These are phyloP conservation scores for Neocatenulostroma microsporum DNA, from an alignment of 2,329 filamentous ascomycete genomes.

Conservation along the genomic window DNA sequence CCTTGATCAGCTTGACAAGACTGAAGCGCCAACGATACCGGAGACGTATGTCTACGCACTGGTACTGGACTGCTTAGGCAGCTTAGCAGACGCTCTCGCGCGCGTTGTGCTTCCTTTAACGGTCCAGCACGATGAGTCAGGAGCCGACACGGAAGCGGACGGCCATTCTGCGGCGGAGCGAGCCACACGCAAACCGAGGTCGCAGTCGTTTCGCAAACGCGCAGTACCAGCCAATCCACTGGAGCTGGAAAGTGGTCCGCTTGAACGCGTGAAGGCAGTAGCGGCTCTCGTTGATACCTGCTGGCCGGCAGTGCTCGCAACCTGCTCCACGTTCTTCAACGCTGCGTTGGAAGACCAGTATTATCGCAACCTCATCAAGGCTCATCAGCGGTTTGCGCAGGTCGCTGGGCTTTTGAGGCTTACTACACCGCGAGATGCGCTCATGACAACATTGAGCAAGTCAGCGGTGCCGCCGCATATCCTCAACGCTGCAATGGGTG, in stretches of 20 bases:
- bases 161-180: slow-evolving; percentile 28
- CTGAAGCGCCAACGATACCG: slow-evolving; percentile 70
- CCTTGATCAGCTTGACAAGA: slow-evolving; percentile 91
- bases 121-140: slow-evolving; percentile 58
- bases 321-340: slow-evolving; percentile 91
- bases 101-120: slow-evolving; percentile 91
- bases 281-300: slow-evolving; percentile 80
- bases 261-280: slow-evolving; percentile 69
- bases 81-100: slow-evolving; percentile 82
- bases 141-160: neutral
- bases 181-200: slow-evolving; percentile 36
- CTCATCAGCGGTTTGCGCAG: slow-evolving; percentile 92
- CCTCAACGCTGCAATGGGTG: slow-evolving; percentile 33
- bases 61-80: slow-evolving; percentile 79
- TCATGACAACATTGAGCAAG: slow-evolving; percentile 88
- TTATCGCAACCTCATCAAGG: slow-evolving; percentile 83
- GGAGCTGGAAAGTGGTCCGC: slow-evolving; percentile 61
- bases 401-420: slow-evolving; percentile 83
- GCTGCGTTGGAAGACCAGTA: slow-evolving; percentile 87
- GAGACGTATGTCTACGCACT: slow-evolving; percentile 93
- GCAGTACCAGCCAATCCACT: slow-evolving; percentile 80
- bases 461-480: slow-evolving; percentile 79
- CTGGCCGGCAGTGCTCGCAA: slow-evolving; percentile 91
- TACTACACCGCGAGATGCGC: slow-evolving; percentile 81
- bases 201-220: slow-evolving; percentile 63